Evolutionary conservation across 2,329 filamentous ascomycete species (phyloP), one percentile per base, ranked within the genome.

Genomic region (Apiospora koreana): DNA sequence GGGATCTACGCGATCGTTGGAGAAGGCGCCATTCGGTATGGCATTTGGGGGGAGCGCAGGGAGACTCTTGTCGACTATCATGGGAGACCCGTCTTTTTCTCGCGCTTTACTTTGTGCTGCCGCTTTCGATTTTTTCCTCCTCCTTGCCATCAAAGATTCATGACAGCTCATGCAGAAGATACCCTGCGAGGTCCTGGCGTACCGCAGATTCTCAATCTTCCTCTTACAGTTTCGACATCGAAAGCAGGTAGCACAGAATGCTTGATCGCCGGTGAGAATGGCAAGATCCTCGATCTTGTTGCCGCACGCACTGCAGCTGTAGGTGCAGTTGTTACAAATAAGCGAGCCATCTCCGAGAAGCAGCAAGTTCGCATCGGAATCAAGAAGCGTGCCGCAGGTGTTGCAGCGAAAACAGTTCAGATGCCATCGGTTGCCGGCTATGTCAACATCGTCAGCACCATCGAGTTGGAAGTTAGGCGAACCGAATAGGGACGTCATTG

Each of bases 91-190:
- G 21, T 91, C 89, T 79, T 91, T 91, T 74, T 91, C 89, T 76
- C 88, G 85, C 67, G 86, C 82, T 76, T 91, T 91, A 66, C 88
- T 86, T 72, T 87, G 86, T 0, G 87, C 86, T 54, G 88, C 86
- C 68, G 91, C 88, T 81, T 94, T 94, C 48, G 92, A 91, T 81
- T 94, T 94, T 83, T 98, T 98, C 77, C 94, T 89, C 74, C 95
- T 89, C 73, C 95, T 88, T 67, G 95, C 94, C 94, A 98, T 98
- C 68, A 99, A 84, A 38, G 94, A 96, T 82, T 99, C 96, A 79
- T 99, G 96, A 80, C 96, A 99, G 78, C 92, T 94, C 96, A 99
- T 99, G 84, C 96, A 99, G 80, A 99, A 98, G 76, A 99, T 99
- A 72, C 96, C 96, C 82, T 98, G 96, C 9, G 95, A 98, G 1